Conservation (phyloP, 352 stramenopile genomes). For the Phytophthora cactorum region DNA sequence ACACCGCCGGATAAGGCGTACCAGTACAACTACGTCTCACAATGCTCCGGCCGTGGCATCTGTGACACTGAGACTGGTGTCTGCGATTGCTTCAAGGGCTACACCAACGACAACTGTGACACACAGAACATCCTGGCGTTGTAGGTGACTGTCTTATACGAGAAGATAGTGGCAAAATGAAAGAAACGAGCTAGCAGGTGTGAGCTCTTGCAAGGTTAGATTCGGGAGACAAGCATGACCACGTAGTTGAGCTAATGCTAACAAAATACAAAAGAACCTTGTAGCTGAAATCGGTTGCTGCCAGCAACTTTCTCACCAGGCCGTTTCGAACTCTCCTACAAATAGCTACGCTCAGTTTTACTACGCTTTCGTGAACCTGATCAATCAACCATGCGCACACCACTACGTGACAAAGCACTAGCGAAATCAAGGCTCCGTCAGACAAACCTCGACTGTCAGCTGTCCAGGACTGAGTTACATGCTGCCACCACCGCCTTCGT, state of each 20-base stretch:
- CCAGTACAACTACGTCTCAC: slow-evolving; percentile 75
- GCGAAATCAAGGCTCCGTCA: neutral
- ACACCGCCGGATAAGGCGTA: slow-evolving; percentile 32
- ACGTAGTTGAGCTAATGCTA: neutral
- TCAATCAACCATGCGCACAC: neutral
- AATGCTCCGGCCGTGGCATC: slow-evolving; percentile 77
- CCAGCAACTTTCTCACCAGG: neutral
- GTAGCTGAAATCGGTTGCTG: neutral
- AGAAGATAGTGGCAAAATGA: neutral
- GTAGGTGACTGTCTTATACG: slow-evolving; percentile 28
- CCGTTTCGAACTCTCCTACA: neutral
- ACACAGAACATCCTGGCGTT: slow-evolving; percentile 84
- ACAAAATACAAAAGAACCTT: neutral
- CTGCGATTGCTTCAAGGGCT: slow-evolving; percentile 90
- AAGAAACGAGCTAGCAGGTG: neutral
- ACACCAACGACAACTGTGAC: slow-evolving; percentile 89
- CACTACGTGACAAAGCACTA: neutral
- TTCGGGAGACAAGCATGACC: too few species aligned
- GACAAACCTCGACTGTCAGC: slow-evolving; percentile 4
- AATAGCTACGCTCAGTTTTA: neutral
- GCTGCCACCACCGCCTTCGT: slow-evolving; percentile 40
- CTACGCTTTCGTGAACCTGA: neutral
- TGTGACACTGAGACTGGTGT: slow-evolving; percentile 70
- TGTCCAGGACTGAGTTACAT: slow-evolving; percentile 36
- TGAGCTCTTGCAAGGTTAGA: neutral